A percentile compares a stretch with the other conserved stretches of the same genome.
Evolutionary conservation across 257 asterid species (phyloP).

Genomic region (Striga asiatica): DNA sequence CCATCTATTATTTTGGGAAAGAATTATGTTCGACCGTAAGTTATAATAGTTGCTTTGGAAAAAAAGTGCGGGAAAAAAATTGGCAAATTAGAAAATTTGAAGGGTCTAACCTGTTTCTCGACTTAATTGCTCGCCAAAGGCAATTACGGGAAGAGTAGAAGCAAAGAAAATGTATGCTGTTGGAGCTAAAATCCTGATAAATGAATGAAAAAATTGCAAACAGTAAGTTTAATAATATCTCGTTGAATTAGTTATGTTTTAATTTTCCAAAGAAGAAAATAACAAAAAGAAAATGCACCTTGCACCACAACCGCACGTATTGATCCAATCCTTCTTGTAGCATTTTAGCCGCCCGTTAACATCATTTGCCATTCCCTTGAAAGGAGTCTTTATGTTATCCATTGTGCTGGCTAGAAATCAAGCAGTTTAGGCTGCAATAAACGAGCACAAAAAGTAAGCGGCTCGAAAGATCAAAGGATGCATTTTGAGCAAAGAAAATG

Average conservation of each 20-base stretch:
- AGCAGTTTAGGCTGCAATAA: neutral
- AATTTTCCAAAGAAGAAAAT: no score
- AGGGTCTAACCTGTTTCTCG: slow-evolving; percentile 36
- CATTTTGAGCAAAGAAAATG: no score
- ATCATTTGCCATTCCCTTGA: slow-evolving; percentile 34
- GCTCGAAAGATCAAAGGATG: neutral
- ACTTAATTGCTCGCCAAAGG: slow-evolving; percentile 53
- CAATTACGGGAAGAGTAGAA: slow-evolving; percentile 62
- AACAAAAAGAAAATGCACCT: slow-evolving; percentile 10
- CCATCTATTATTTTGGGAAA: no score
- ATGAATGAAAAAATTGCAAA: neutral
- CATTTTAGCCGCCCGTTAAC: slow-evolving; percentile 29
- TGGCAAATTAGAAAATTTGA: no score
- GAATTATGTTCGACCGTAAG: no score
- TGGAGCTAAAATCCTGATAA: slow-evolving; percentile 47
- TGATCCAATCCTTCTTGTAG: slow-evolving; percentile 45
- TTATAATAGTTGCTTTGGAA: no score
- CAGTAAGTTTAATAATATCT: neutral
- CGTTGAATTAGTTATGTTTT: neutral
- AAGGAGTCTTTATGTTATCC: slow-evolving; percentile 17
- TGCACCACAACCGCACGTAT: slow-evolving; percentile 27
- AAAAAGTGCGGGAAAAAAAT: no score
- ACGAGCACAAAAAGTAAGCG: neutral
- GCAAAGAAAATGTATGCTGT: slow-evolving; percentile 48
- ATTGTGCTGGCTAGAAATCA: neutral